Evolutionary conservation across 805 yeast species (phyloP), one percentile per base, ranked within the genome.

Genomic region (Vanderwaltozyma yarrowii): DNA sequence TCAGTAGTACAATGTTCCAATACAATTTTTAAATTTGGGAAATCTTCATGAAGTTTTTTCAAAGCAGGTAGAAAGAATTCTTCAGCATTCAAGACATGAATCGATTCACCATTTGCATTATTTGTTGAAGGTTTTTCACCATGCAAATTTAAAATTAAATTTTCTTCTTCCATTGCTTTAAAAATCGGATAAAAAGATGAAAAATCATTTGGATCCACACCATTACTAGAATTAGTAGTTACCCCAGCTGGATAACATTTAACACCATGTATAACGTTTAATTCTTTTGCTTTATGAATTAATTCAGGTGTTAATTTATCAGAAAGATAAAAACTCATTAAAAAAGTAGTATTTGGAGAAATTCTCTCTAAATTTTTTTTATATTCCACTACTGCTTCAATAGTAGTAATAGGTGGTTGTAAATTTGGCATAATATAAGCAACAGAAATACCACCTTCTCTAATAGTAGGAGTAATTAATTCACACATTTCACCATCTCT

Each of bases 201-300:
- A 62, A 92, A 92, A 53, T 89, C 95, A 51, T 87, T 85, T 18
- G 94, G 94, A 58, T 83, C 92, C 18, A 92, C 96, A 36, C 98
- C 98, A 3, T 80, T 83, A 35, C 73, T 62, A 9, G 96, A 86
- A 65, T 92, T 92, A 29, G 99, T 92, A n/a, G 99, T 92, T 24
- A 92, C 99, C 32, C 99, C 99, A 2, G 97, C 96, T 30, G 99
- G 99, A 60, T 92, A 92, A 58, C 95, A 87, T 61, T 92, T 92
- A 48, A 92, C 85, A 40, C 99, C 99, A 23, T 77, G 69, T 39
- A 89, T 77, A 28, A 76, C 77, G 2, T 78, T 78, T 14, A 62
- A 52, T 39, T 67, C 56, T 7, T 88, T 94, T 26, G 96, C 97
- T 45, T 76, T 73, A 38, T 74, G 76, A 40, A 92, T 79, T 30